A percentile compares a stretch with the other conserved stretches of the same genome.
Conservation (phyloP, 441 rosid genomes). For the Adansonia madagascariensis region DNA sequence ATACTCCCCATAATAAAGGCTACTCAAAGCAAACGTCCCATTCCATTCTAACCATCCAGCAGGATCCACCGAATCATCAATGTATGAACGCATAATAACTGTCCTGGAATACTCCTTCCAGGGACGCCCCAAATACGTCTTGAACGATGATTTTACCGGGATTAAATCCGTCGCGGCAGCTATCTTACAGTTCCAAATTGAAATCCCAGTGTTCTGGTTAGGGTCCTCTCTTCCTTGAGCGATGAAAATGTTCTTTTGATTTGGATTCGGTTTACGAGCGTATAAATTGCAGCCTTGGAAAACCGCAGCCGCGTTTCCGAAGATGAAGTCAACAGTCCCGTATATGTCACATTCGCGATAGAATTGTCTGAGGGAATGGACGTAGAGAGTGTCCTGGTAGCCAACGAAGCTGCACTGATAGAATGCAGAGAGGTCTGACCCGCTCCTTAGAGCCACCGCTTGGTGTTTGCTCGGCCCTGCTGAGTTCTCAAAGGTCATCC, state of each 20-base stretch:
- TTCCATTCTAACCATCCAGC: constrained; percentile 55
- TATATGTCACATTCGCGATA: constrained; percentile 52
- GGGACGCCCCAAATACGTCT: constrained; percentile 49
- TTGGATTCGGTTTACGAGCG: constrained; percentile 44
- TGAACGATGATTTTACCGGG: constrained; percentile 39
- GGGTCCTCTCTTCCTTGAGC: constrained; percentile 60
- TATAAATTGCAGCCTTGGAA: constrained; percentile 47
- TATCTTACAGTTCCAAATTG: constrained; percentile 42
- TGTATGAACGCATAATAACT: constrained; percentile 35
- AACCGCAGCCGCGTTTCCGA: constrained; percentile 48
- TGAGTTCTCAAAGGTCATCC: constrained; percentile 47
- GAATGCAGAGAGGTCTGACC: constrained; percentile 53
- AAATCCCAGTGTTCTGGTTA: constrained; percentile 49
- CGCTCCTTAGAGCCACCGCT: constrained; percentile 52
- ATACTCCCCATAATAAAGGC: constrained; percentile 50
- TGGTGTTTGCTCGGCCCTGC: constrained; percentile 59
- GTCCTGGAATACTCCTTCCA: constrained; percentile 59
- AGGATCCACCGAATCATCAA: constrained; percentile 45
- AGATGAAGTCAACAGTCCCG: constrained; percentile 51
- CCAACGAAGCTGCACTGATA: constrained; percentile 51
- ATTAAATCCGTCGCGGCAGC: constrained; percentile 47
- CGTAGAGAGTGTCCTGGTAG: constrained; percentile 53
- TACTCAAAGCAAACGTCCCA: constrained; percentile 41
- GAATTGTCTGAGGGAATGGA: constrained; percentile 53
- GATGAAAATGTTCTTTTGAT: constrained; percentile 45